A percentile compares a stretch with the other conserved stretches of the same genome.
These are phyloP conservation scores for Fusarium decemcellulare DNA, from an alignment of 2,329 filamentous ascomycete species.

Conservation along the genomic window DNA sequence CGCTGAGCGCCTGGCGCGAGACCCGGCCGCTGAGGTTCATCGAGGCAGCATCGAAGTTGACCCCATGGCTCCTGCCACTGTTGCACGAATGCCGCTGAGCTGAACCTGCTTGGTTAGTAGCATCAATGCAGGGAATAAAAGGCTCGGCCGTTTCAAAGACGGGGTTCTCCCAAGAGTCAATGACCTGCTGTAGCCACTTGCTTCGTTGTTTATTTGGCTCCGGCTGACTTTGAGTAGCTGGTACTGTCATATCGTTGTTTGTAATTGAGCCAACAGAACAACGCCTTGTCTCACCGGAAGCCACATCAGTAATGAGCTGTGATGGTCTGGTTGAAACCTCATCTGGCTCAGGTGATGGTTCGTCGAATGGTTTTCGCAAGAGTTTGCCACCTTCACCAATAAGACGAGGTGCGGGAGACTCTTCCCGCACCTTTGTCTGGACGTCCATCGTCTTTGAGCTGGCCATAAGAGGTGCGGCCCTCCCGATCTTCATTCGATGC, in stretches of 20 bases:
- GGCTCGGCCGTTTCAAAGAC: conserved; percentile 71
- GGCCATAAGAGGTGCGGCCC: conserved; percentile 16
- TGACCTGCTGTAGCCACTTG: conserved; percentile 72
- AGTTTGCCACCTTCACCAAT: conserved; percentile 59
- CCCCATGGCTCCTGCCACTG: conserved; percentile 19
- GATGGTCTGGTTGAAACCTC: background rate
- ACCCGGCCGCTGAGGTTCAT: conserved; percentile 61
- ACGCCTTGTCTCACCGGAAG: background rate
- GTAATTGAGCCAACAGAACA: background rate
- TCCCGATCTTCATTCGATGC: conserved; percentile 54
- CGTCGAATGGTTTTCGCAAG: conserved; percentile 61
- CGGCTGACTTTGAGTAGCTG: background rate
- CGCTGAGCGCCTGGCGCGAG: conserved; percentile 71
- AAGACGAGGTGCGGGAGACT: conserved; percentile 42
- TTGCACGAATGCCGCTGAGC: conserved; percentile 3
- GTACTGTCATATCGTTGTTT: background rate
- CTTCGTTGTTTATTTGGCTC: conserved; percentile 39
- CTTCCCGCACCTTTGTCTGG: conserved; percentile 11
- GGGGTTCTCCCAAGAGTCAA: conserved; percentile 81
- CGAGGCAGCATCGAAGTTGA: conserved; percentile 50
- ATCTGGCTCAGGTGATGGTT: conserved; percentile 42
- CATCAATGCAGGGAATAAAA: conserved; percentile 59
- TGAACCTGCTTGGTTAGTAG: background rate
- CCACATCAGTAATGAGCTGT: background rate
- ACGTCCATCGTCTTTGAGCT: conserved; percentile 8